A percentile compares a stretch with the other conserved stretches of the same genome.
Evolutionary conservation across 768 basidiomycete species (phyloP).

Genomic region (Tricholoma bakamatsutake): DNA sequence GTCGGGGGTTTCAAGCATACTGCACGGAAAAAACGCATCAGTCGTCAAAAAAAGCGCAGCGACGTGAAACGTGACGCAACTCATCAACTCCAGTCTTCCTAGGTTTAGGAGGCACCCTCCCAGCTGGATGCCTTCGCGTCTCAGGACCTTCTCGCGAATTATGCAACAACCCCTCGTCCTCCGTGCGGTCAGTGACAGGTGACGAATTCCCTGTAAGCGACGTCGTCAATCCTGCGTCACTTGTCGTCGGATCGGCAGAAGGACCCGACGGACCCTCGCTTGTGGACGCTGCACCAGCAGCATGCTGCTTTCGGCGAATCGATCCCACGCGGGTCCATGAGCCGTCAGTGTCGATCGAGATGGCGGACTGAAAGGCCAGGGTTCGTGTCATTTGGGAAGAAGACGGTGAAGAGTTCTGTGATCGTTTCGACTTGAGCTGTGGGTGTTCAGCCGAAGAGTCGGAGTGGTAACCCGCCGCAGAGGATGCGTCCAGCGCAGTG

Average conservation of each 20-base stretch:
- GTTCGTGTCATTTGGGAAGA: slow-evolving; percentile 15
- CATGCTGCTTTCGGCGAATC: slow-evolving; percentile 24
- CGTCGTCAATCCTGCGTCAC: slow-evolving; percentile 48
- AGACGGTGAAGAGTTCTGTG: slow-evolving; percentile 8
- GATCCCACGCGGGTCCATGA: slow-evolving; percentile 72
- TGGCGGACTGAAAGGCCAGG: slow-evolving; percentile 26
- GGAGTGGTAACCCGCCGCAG: slow-evolving; percentile 15
- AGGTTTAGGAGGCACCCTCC: slow-evolving; percentile 59
- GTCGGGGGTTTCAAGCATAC: slow-evolving; percentile 61
- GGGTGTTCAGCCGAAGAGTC: slow-evolving; percentile 10
- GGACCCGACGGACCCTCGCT: slow-evolving; percentile 19
- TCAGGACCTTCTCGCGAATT: slow-evolving; percentile 21
- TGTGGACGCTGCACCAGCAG: not conserved
- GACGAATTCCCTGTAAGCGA: slow-evolving; percentile 35
- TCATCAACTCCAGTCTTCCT: slow-evolving; percentile 65
- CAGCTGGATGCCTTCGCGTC: slow-evolving; percentile 45
- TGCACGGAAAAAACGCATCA: slow-evolving; percentile 21
- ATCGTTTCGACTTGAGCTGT: slow-evolving; percentile 3
- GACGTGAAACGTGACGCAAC: slow-evolving; percentile 33
- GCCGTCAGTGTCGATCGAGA: slow-evolving; percentile 45
- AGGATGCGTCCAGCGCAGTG: slow-evolving; percentile 5
- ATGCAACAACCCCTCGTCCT: slow-evolving; percentile 19
- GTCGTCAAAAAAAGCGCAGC: slow-evolving; percentile 11
- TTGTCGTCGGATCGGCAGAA: slow-evolving; percentile 34
- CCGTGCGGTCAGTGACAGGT: slow-evolving; percentile 30